Conservation (phyloP, 345 rosid genomes). For the Salix caprea region DNA sequence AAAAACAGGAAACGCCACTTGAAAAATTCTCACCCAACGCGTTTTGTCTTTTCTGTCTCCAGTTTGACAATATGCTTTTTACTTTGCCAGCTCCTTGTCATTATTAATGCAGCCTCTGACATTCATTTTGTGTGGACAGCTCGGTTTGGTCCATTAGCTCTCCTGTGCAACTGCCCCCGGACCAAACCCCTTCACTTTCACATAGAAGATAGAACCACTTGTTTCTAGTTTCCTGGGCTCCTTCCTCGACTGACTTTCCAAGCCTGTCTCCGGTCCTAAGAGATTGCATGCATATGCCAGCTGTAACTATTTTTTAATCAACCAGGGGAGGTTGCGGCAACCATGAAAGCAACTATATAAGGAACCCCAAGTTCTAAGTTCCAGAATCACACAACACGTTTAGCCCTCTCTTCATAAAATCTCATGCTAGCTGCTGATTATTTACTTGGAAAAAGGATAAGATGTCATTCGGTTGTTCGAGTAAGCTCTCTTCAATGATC, state of each 20-base stretch:
- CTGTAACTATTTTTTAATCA: background rate
- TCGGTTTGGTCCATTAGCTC: background rate
- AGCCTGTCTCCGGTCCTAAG: background rate
- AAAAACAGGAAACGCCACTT: background rate
- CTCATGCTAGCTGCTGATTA: background rate
- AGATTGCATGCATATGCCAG: background rate
- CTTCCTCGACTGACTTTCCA: background rate
- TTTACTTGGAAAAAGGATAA: background rate
- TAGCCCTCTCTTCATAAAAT: background rate
- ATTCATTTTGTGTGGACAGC: background rate
- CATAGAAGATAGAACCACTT: background rate
- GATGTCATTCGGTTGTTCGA: background rate
- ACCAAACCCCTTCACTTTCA: background rate
- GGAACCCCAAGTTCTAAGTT: background rate
- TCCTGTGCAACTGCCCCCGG: too few species aligned
- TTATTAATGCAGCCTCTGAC: background rate
- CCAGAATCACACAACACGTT: background rate
- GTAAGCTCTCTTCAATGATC: background rate
- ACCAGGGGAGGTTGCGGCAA: background rate
- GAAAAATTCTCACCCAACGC: background rate
- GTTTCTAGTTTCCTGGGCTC: background rate
- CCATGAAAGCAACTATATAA: background rate
- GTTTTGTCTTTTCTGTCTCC: background rate
- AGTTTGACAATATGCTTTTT: background rate
- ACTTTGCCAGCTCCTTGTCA: background rate